Evolutionary conservation across 805 yeast genomes (phyloP), one percentile per base, ranked within the genome.

Genomic region (Yarrowia sp.): DNA sequence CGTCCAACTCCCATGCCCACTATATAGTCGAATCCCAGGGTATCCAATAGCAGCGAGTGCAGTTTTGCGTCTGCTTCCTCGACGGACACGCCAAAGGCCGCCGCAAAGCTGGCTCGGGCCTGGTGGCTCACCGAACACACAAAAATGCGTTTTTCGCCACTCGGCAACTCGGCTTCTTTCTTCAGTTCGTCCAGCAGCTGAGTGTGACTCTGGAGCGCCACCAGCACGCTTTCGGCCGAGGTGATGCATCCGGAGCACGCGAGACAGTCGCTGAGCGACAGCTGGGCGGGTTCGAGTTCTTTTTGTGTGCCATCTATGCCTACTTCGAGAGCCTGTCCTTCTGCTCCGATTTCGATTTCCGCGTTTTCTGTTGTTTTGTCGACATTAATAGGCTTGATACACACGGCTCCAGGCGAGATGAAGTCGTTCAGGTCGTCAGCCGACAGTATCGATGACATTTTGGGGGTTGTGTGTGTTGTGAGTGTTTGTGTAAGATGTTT

Each of bases 201-300:
- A 24, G 85, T 85, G 73, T 93, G 96, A 44, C 96, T 90, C 76
- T 95, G 99, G 71, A 91, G 88, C 1, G 97, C 91, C 47, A 95
- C 89, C 55, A 95, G 79, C 8, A 95, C 92, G 70, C 94, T 97
- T 75, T 95, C 99, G n/a, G 97, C 96, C 5, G 97, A 90, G 0
- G 99, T 95, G 67, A 95, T 92, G 77, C 99, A 95, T 0, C 99
- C 99, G 9, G 96, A 87, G 75, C 99, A 95, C 0, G 99, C 99
- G 66, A 95, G 80, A 78, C 99, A 95, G 79, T 95, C 99, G 19
- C 92, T 88, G 63, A 95, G 79, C 1, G 95, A 89, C 56, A 95
- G 94, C 71, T 90, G 94, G 0, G 98, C 98, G 65, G 92, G 87
- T 34, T 88, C 83, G 8, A 92, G 79, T 19, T 81, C 79, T 87